Conservation (phyloP, 176 grass and related monocot genomes). For the Oryza officinalis region DNA sequence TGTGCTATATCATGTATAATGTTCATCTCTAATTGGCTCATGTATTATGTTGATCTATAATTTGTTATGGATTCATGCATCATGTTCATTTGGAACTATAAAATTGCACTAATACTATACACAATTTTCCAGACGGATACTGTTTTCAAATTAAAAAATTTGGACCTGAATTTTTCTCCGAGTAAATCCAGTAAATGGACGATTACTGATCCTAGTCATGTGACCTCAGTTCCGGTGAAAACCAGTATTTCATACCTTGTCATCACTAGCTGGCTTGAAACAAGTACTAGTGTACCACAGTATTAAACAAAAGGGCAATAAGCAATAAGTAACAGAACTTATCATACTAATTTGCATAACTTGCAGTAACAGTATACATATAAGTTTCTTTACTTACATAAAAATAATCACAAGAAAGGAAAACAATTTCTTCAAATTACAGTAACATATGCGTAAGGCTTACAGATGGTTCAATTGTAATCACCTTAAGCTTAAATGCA, state of each 20-base stretch:
- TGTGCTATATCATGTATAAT: too few relatives aligned
- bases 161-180: not conserved
- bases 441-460: slow-evolving; percentile 26
- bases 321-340: not conserved
- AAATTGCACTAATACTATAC: not conserved
- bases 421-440: not conserved
- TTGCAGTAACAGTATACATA: not conserved
- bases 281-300: not conserved
- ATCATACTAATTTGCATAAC: not conserved
- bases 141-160: not conserved
- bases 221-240: not conserved
- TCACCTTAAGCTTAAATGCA: slow-evolving; percentile 37
- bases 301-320: not conserved
- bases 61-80: not conserved
- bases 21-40: not conserved
- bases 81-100: not conserved
- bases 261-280: not conserved
- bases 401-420: slow-evolving; percentile 18
- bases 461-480: slow-evolving; percentile 36
- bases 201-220: not conserved
- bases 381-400: slow-evolving; percentile 5
- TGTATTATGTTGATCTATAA: not conserved
- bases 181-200: not conserved
- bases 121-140: not conserved
- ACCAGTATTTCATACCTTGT: not conserved